Percentiles rank a stretch among this genome's conserved stretches.
Evolutionary conservation across 768 basidiomycete genomes (phyloP).

Genomic region (Fomitopsis serialis): DNA sequence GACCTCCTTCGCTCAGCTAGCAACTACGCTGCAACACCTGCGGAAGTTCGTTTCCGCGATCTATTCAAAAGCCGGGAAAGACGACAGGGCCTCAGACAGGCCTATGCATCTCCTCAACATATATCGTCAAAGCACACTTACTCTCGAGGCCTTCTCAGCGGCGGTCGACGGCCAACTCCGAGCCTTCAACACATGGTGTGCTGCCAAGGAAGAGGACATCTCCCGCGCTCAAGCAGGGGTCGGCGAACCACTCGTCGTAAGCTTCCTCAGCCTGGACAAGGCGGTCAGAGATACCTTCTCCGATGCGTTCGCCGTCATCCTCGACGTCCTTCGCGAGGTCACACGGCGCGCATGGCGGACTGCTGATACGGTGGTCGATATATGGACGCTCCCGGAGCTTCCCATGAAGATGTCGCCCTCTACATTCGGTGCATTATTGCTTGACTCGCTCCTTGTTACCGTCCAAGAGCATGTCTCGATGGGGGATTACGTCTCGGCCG

Average conservation of each 20-base stretch:
- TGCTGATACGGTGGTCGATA: slow-evolving; percentile 22
- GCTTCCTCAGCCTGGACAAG: slow-evolving; percentile 62
- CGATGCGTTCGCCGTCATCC: slow-evolving; percentile 50
- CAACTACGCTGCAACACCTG: slow-evolving; percentile 58
- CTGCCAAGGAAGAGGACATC: slow-evolving; percentile 60
- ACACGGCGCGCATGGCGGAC: slow-evolving; percentile 21
- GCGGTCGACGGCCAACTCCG: slow-evolving; percentile 59
- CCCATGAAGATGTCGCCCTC: slow-evolving; percentile 43
- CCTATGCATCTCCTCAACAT: slow-evolving; percentile 3
- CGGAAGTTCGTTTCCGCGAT: slow-evolving; percentile 53
- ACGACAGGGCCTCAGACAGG: neutral
- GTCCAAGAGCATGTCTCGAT: slow-evolving; percentile 56
- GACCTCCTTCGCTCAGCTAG: slow-evolving; percentile 47
- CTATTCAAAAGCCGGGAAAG: slow-evolving; percentile 14
- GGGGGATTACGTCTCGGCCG: slow-evolving; percentile 48
- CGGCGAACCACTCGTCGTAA: slow-evolving; percentile 44
- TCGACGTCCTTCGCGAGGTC: slow-evolving; percentile 39
- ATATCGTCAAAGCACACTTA: slow-evolving; percentile 37
- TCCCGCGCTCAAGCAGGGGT: slow-evolving; percentile 51
- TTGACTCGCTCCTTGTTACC: slow-evolving; percentile 56
- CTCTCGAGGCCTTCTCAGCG: slow-evolving; percentile 80
- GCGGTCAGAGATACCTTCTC: slow-evolving; percentile 51
- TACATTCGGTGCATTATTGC: slow-evolving; percentile 46
- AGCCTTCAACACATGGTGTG: slow-evolving; percentile 65
- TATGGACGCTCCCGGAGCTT: slow-evolving; percentile 38